phyloP scores from a whole-genome alignment of 2,329 filamentous ascomycete genomes.

The Cytospora paraplurivora region DNA sequence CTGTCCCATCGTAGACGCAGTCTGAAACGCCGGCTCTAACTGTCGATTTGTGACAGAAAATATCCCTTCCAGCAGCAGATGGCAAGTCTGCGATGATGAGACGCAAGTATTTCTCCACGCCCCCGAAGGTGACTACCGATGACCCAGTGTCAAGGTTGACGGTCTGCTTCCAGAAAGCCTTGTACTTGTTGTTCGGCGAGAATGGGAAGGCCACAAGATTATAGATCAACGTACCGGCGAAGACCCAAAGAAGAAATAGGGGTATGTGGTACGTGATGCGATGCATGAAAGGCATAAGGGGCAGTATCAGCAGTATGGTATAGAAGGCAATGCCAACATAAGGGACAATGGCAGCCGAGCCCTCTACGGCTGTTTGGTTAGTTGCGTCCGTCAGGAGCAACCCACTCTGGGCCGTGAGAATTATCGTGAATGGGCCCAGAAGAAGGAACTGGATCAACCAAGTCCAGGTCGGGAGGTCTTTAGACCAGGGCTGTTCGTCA shows the following conservation, averaged over 20 bases:
- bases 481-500: slow-evolving; percentile 85
- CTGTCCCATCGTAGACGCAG: slow-evolving; percentile 70
- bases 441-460: slow-evolving; percentile 88
- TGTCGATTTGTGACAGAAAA: slow-evolving; percentile 53
- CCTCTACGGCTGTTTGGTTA: slow-evolving; percentile 82
- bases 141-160: slow-evolving; percentile 74
- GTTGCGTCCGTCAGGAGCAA: slow-evolving; percentile 72
- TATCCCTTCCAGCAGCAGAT: slow-evolving; percentile 63
- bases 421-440: slow-evolving; percentile 74
- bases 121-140: slow-evolving; percentile 69
- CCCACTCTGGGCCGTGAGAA: slow-evolving; percentile 75
- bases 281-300: slow-evolving; percentile 82
- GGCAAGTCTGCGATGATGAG: slow-evolving; percentile 70
- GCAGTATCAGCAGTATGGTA: slow-evolving; percentile 72
- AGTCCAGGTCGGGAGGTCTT: slow-evolving; percentile 74
- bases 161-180: slow-evolving; percentile 83
- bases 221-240: slow-evolving; percentile 77
- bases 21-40: slow-evolving; percentile 54
- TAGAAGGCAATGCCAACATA: slow-evolving; percentile 71
- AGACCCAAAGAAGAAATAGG: slow-evolving; percentile 71
- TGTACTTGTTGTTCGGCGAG: slow-evolving; percentile 75
- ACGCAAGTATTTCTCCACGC: slow-evolving; percentile 67
- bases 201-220: slow-evolving; percentile 89
- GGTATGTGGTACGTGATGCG: slow-evolving; percentile 83
- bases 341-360: slow-evolving; percentile 69